Percentiles rank a stretch among this genome's conserved stretches.
phyloP scores from a whole-genome alignment of 176 grass and related monocot species.

The Carex littledalei region DNA sequence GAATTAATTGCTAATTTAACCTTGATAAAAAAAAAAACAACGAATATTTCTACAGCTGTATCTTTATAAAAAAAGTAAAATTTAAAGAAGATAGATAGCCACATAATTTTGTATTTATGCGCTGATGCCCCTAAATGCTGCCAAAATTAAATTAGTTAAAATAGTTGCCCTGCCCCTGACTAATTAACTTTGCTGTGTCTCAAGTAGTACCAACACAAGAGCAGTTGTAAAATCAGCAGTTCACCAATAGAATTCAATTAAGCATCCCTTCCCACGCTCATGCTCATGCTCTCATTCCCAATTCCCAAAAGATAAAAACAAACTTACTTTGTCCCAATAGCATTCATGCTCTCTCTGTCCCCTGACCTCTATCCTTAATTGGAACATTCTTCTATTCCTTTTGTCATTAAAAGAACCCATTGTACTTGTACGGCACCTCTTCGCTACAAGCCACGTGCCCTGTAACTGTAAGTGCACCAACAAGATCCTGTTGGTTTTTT shows the following conservation, averaged over 20 bases:
- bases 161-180: no score
- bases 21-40: no score
- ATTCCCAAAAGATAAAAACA: constrained; percentile 15
- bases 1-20: not conserved
- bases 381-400: constrained; percentile 27
- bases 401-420: constrained; percentile 20
- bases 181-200: not conserved
- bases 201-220: not conserved
- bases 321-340: constrained; percentile 9
- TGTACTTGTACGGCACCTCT: not conserved
- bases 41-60: not conserved
- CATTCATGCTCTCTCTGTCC: constrained; percentile 9
- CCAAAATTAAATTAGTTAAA: not conserved
- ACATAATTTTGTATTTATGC: not conserved
- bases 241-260: not conserved
- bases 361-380: not conserved
- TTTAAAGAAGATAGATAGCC: not conserved
- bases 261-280: constrained; percentile 13
- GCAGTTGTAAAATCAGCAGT: not conserved
- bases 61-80: not conserved
- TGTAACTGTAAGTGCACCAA: not conserved
- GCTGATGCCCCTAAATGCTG: not conserved
- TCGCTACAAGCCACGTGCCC: constrained; percentile 2
- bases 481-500: not conserved
- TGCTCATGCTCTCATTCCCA: constrained; percentile 15